Conservation (phyloP, 192 early-diverging fungal species). For the Rhizoclosmatium globosum region DNA sequence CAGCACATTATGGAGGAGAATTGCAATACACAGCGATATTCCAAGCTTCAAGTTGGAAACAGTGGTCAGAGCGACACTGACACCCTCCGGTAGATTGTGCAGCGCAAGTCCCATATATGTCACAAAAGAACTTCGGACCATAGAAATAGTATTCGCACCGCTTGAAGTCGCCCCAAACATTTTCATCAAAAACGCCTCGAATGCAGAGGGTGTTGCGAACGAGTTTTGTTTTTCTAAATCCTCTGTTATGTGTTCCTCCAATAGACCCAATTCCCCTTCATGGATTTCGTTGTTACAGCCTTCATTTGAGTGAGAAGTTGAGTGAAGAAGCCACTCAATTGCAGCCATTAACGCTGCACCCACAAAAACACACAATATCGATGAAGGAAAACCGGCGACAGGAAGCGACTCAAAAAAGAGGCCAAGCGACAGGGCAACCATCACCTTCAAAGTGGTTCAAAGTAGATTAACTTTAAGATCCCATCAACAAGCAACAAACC, state of each 20-base stretch:
- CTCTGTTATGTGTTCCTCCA: not conserved
- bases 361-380: not conserved
- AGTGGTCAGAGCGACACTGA: conserved; percentile 35
- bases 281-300: not conserved
- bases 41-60: conserved; percentile 35
- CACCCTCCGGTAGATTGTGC: conserved; percentile 37
- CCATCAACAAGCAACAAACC: not conserved
- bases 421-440: conserved; percentile 30
- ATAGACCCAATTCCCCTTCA: not conserved
- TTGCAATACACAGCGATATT: conserved; percentile 29
- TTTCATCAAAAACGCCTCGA: conserved; percentile 16
- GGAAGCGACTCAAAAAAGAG: conserved; percentile 30
- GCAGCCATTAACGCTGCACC: conserved; percentile 22
- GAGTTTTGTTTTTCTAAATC: not conserved
- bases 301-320: not conserved
- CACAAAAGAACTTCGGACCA: conserved; percentile 31
- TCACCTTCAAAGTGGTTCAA: conserved; percentile 2
- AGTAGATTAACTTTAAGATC: not conserved
- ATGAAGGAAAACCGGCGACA: not conserved
- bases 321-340: not conserved
- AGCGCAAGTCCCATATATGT: conserved; percentile 41
- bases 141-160: not conserved
- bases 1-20: conserved; percentile 45
- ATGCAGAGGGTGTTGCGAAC: not conserved
- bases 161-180: conserved; percentile 13